Conservation (phyloP, 495 filamentous ascomycete species). For the Aspergillus ostianus region DNA sequence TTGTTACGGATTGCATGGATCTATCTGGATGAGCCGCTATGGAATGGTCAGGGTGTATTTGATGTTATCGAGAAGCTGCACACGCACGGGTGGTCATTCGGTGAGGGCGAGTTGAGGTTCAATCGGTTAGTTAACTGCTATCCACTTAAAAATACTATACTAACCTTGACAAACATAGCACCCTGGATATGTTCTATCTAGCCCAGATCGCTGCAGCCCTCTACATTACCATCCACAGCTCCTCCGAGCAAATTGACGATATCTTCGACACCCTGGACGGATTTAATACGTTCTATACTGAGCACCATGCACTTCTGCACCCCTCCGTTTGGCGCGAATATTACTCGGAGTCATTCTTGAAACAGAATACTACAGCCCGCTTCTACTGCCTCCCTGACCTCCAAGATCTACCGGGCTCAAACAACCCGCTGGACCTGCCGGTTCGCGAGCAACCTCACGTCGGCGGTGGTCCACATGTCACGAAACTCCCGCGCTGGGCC, state of each 20-base stretch:
- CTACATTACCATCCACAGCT: constrained; percentile 26
- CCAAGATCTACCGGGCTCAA: constrained; percentile 24
- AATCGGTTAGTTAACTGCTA: constrained; percentile 22
- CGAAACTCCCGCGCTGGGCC: constrained; percentile 24
- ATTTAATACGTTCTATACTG: constrained; percentile 1
- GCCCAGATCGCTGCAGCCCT: constrained; percentile 27
- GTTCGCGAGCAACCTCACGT: constrained; percentile 12
- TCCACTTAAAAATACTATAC: constrained; percentile 4
- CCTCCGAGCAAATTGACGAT: constrained; percentile 22
- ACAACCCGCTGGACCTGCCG: constrained; percentile 17
- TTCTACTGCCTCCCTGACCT: constrained; percentile 27
- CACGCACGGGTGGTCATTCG: constrained; percentile 22
- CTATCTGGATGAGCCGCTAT: constrained; percentile 22
- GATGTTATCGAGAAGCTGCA: constrained; percentile 25
- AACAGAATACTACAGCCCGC: constrained; percentile 22
- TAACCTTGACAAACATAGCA: constrained; percentile 19
- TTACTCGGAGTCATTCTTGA: constrained; percentile 21
- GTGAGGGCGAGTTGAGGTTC: constrained; percentile 22
- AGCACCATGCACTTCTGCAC: constrained; percentile 16
- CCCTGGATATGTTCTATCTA: constrained; percentile 26
- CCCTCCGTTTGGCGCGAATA: constrained; percentile 24
- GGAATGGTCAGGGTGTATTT: constrained; percentile 19
- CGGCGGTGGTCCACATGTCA: constrained; percentile 13
- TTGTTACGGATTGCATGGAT: constrained; percentile 23
- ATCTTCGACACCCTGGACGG: constrained; percentile 11